Conservation (phyloP, 768 basidiomycete genomes). For the Termitomyces heimii region DNA sequence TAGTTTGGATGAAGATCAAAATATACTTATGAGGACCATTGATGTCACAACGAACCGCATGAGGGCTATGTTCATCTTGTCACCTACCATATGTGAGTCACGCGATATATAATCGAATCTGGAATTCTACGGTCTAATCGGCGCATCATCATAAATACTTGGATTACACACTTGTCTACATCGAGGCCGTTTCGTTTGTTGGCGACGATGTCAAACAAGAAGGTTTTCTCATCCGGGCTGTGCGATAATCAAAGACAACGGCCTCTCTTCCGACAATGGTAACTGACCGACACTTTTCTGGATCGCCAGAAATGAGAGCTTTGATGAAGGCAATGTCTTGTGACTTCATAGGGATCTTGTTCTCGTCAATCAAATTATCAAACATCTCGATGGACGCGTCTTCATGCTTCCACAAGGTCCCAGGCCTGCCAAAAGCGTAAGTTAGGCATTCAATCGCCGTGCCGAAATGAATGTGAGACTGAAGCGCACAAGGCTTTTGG, state of each 20-base stretch:
- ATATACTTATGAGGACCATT: not conserved
- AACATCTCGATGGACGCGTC: constrained; percentile 82
- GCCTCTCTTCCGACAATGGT: too few species aligned
- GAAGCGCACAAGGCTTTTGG: constrained; percentile 17
- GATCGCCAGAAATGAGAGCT: constrained; percentile 70
- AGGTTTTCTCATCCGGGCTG: constrained; percentile 51
- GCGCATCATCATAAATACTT: not conserved
- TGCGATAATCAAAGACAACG: not conserved
- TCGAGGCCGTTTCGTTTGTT: constrained; percentile 80
- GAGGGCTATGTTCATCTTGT: constrained; percentile 44
- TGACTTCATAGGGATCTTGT: constrained; percentile 40
- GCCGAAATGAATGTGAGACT: not conserved
- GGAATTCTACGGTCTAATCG: not conserved
- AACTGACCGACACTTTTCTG: constrained; percentile 26
- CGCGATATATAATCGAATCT: constrained; percentile 83
- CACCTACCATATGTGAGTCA: constrained; percentile 69
- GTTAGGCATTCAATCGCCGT: not conserved
- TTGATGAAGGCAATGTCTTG: constrained; percentile 61
- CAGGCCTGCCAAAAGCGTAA: constrained; percentile 29
- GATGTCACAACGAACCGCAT: constrained; percentile 30
- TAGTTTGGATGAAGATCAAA: constrained; percentile 17
- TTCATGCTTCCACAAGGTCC: constrained; percentile 64
- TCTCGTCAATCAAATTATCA: constrained; percentile 54
- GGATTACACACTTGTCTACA: constrained; percentile 68
- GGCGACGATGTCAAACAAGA: constrained; percentile 81